phyloP scores from a whole-genome alignment of 441 rosid genomes.

The Erodium texanum region DNA sequence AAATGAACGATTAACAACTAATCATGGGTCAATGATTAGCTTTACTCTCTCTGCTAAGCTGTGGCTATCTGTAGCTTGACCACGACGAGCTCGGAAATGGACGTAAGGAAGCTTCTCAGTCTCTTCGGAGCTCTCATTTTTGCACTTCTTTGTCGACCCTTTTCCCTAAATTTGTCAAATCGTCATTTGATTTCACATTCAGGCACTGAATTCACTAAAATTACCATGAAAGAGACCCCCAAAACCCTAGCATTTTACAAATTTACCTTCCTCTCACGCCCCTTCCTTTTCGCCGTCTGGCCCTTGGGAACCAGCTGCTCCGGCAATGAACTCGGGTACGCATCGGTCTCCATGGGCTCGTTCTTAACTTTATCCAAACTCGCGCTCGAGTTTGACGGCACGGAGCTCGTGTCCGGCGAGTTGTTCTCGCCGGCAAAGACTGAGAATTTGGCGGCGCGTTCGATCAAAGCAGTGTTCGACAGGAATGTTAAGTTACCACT shows the following conservation, averaged over 20 bases:
- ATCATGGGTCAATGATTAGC: slow-evolving; percentile 7
- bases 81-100: slow-evolving; percentile 95
- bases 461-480: slow-evolving; percentile 32
- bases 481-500: slow-evolving; percentile 36
- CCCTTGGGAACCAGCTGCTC: slow-evolving; percentile 24
- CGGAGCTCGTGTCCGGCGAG: slow-evolving; percentile 16
- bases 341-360: slow-evolving; percentile 34
- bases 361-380: neutral
- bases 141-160: slow-evolving; percentile 67
- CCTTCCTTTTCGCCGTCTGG: slow-evolving; percentile 61
- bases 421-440: slow-evolving; percentile 38
- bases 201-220: slow-evolving; percentile 1
- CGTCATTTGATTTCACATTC: slow-evolving; percentile 2
- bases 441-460: slow-evolving; percentile 49
- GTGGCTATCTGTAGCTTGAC: slow-evolving; percentile 97
- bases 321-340: slow-evolving; percentile 24
- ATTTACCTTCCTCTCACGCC: slow-evolving; percentile 62
- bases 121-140: slow-evolving; percentile 44
- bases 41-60: slow-evolving; percentile 95
- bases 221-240: slow-evolving; percentile 15
- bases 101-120: slow-evolving; percentile 77
- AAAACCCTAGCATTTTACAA: neutral
- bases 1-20: slow-evolving; percentile 10
- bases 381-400: slow-evolving; percentile 4
- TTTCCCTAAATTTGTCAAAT: slow-evolving; percentile 36